phyloP scores from a whole-genome alignment of 495 filamentous ascomycete genomes.

The Zalerion maritima region DNA sequence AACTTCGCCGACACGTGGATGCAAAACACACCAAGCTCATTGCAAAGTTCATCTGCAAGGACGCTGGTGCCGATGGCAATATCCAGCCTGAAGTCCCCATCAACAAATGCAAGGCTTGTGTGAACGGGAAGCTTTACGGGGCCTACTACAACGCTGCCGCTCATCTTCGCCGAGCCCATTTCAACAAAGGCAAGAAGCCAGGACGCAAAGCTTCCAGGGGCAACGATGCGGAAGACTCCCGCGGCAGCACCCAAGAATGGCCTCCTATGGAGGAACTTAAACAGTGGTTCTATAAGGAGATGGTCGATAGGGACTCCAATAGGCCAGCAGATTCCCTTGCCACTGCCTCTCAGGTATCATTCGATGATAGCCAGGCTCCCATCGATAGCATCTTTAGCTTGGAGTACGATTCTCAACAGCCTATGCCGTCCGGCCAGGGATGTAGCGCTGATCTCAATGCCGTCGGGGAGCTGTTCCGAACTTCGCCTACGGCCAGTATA shows the following conservation, averaged over 20 bases:
- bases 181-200: conserved; percentile 39
- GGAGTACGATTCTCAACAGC: no score
- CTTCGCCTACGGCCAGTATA: no score
- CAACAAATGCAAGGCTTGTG: conserved; percentile 78
- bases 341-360: no score
- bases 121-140: conserved; percentile 62
- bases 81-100: conserved; percentile 47
- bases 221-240: conserved; percentile 42
- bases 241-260: conserved; percentile 69
- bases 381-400: no score
- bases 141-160: conserved; percentile 95
- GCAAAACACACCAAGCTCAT: conserved; percentile 60
- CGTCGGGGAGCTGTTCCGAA: no score
- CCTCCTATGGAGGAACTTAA: conserved; percentile 71
- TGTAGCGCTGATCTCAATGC: no score
- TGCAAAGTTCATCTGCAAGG: conserved; percentile 64
- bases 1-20: conserved; percentile 74
- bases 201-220: conserved; percentile 25
- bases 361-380: no score
- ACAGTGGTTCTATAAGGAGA: conserved; percentile 66
- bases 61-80: conserved; percentile 17
- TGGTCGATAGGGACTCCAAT: conserved; percentile 25
- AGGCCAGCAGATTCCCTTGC: no score
- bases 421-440: no score
- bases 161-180: conserved; percentile 81